Conservation (phyloP, 768 basidiomycete genomes). For the Crucibulum laeve region DNA sequence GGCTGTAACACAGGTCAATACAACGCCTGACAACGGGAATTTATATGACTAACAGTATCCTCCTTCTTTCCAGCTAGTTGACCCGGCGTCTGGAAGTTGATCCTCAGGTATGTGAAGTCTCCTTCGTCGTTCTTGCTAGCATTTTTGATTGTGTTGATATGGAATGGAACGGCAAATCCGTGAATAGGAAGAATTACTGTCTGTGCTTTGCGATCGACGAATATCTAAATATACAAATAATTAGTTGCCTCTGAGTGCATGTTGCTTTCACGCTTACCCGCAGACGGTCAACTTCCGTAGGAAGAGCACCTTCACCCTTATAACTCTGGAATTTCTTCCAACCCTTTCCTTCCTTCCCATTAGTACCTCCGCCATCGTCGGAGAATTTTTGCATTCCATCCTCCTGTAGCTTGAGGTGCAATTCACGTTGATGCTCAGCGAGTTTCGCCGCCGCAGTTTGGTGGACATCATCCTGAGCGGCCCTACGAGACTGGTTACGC, state of each 20-base stretch:
- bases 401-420: slow-evolving; percentile 72
- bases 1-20: slow-evolving; percentile 44
- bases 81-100: slow-evolving; percentile 98
- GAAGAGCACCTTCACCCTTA: slow-evolving; percentile 89
- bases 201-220: slow-evolving; percentile 85
- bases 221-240: slow-evolving; percentile 50
- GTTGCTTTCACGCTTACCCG: slow-evolving; percentile 47
- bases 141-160: slow-evolving; percentile 98
- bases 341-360: slow-evolving; percentile 84
- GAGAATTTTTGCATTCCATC: slow-evolving; percentile 83
- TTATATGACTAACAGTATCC: slow-evolving; percentile 63
- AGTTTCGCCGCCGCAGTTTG: slow-evolving; percentile 75
- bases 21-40: not conserved
- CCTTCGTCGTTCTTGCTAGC: slow-evolving; percentile 97
- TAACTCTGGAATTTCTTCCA: slow-evolving; percentile 98
- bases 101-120: slow-evolving; percentile 88
- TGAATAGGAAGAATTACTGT: slow-evolving; percentile 91
- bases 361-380: slow-evolving; percentile 69
- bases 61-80: slow-evolving; percentile 98
- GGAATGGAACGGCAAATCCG: slow-evolving; percentile 95
- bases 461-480: slow-evolving; percentile 80
- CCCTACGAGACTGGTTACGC: slow-evolving; percentile 85
- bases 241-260: not conserved
- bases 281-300: slow-evolving; percentile 74
- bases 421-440: slow-evolving; percentile 81